Conservation (phyloP, 768 basidiomycete species). For the Filobasidium floriforme region DNA sequence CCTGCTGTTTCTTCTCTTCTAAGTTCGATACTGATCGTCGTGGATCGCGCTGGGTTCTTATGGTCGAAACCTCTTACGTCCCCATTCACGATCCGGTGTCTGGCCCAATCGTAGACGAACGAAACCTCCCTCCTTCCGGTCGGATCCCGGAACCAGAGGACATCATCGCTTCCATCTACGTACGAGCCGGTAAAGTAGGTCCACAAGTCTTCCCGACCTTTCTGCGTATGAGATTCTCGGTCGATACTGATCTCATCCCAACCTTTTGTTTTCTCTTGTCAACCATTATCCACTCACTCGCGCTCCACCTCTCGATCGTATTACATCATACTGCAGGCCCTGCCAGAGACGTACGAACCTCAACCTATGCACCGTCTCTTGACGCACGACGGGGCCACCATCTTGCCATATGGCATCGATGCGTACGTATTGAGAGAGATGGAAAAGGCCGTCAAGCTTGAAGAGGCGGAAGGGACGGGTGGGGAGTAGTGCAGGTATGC, state of each 20-base stretch:
- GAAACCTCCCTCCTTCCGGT: conserved; percentile 40
- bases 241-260: background rate
- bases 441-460: background rate
- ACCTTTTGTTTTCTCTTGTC: background rate
- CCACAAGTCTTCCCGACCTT: background rate
- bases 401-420: conserved; percentile 39
- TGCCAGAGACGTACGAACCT: conserved; percentile 40
- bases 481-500: background rate
- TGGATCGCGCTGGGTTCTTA: no score
- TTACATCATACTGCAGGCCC: conserved; percentile 28
- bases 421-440: conserved; percentile 30
- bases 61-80: no score
- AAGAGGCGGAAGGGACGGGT: background rate
- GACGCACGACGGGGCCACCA: conserved; percentile 37
- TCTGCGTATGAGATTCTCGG: background rate
- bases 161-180: conserved; percentile 42
- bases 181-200: conserved; percentile 39
- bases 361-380: conserved; percentile 40
- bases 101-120: conserved; percentile 33
- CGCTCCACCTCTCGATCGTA: background rate
- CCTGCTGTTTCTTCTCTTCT: no score
- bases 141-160: conserved; percentile 44
- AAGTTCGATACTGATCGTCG: no score
- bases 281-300: no score
- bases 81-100: no score